Base-by-base conservation (phyloP, 176 grass and related monocot genomes). In the Leersia perrieri region DNA sequence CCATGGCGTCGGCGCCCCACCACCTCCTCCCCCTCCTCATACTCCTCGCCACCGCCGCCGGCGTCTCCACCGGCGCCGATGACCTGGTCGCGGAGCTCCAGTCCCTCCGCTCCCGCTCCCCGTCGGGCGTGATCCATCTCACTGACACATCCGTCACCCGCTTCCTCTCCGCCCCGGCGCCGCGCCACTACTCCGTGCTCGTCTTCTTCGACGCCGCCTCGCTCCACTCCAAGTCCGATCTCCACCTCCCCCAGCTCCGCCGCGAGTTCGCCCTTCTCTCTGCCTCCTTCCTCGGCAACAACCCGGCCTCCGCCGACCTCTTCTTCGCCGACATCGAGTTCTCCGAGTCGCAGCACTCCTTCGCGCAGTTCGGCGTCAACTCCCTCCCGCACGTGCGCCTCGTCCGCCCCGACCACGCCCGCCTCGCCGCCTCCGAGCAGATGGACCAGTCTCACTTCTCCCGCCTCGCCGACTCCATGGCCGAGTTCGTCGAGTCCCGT, bases 241-340 rank as follows among this genome's bases (percentile, higher is more conserved):
- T 98, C 83, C 95, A 98, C 82, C 87, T 98, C 26, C 86, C 76
- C 42, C 86, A 98, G 81, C 95, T 98, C 86, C 92, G 88, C 63
- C 74, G 70, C 44, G 90, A 98, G 79, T 98, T 93, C 23, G 90
- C 84, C 41, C 85, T 98, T 75, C 84, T 98, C 22, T 92, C 95
- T 33, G 78, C 86, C 70, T 88, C 95, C 74, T 98, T 95, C 84
- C 77, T 78, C 27, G 73, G 78, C 63, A 79, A 88, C 81, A 90
- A 95, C 84, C 81, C 81, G 5, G 31, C 40, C 60, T 91, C 90
- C 36, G 77, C 79, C 61, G 85, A 71, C n/a, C 86, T 98, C 66
- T 95, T 98, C 90, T 98, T 98, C 69, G 85, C 90, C 33, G 95
- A 98, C 84, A 86, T 98, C 83, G 95, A 98, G 83, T 98, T 95